Evolutionary conservation across 768 basidiomycete species (phyloP).

Genomic region (Termitomyces heimii): DNA sequence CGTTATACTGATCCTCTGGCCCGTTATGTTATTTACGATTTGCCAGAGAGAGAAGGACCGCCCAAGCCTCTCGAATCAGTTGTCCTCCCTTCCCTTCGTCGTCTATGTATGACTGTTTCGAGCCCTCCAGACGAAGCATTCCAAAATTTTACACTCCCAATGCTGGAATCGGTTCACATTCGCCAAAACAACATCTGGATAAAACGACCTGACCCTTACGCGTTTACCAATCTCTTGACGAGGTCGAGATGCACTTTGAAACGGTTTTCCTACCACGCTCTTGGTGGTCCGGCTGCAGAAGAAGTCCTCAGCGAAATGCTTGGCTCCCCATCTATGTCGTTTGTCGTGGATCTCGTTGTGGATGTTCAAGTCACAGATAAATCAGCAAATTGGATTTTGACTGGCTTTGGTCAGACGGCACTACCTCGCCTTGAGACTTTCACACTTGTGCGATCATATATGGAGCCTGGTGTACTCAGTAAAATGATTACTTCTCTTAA

Average conservation of each 20-base stretch:
- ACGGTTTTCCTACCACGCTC: not conserved
- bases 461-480: constrained; percentile 1
- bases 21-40: not conserved
- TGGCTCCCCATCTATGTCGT: not conserved
- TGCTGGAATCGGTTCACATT: not conserved
- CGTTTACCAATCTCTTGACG: constrained; percentile 2
- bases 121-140: not conserved
- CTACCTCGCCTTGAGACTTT: not conserved
- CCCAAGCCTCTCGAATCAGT: not conserved
- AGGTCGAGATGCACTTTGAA: constrained; percentile 4
- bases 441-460: not conserved
- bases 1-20: not conserved
- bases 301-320: not conserved
- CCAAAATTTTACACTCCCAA: not conserved
- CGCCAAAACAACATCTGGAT: not conserved
- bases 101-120: not conserved
- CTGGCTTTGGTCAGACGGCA: not conserved
- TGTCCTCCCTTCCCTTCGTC: constrained; percentile 3
- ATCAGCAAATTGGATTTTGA: not conserved
- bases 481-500: not conserved
- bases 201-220: not conserved
- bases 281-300: not conserved
- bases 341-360: not conserved
- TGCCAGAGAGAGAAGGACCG: not conserved
- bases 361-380: not conserved